Evolutionary conservation across 805 yeast genomes (phyloP), one percentile per base, ranked within the genome.

Genomic region (Cyberlindnera euphorbiiphila): DNA sequence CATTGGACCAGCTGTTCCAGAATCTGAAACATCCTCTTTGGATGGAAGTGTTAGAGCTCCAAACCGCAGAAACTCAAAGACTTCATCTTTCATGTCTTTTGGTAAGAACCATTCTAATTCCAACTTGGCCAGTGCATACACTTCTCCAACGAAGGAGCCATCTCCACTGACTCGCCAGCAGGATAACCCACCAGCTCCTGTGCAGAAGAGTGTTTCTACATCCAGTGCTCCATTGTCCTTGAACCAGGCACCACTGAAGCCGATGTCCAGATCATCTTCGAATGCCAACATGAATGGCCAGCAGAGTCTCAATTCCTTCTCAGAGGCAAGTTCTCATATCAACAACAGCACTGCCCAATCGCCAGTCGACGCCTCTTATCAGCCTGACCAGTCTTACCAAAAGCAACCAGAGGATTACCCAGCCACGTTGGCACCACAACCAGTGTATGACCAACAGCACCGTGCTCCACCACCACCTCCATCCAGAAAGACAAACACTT

Each of bases 381-480:
- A 29, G 18, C 37, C 39, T 17, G 7, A 30, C 14, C 24, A 13
- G 12, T 20, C 32, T 11, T n/a, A n/a, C n/a, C n/a, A n/a, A n/a
- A n/a, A 32, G 15, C 37, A 29, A 28, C 38, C 28, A 26, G 20
- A 28, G 15, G 22, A 34, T 19, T 27, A 30, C 15, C 49, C 45
- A 64, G 69, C 10, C 75, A 50, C 48, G 24, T 50, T 53, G 20
- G 39, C 33, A 2, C 31, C 49, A 44, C 38, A 47, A 45, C 37
- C 27, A 20, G 21, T 17, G 15, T 25, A 40, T 16, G 56, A 47
- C 23, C 47, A 56, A 6, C 59, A 54, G 32, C 59, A 59, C 25
- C 63, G 63, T 27, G 69, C 75, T 4, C 81, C 81, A 6, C 70
- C 72, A 4, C 74, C 78, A 25, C 82, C 81, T 14, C 81, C 80